phyloP scores from a whole-genome alignment of 257 asterid species.

The Solanum etuberosum region DNA sequence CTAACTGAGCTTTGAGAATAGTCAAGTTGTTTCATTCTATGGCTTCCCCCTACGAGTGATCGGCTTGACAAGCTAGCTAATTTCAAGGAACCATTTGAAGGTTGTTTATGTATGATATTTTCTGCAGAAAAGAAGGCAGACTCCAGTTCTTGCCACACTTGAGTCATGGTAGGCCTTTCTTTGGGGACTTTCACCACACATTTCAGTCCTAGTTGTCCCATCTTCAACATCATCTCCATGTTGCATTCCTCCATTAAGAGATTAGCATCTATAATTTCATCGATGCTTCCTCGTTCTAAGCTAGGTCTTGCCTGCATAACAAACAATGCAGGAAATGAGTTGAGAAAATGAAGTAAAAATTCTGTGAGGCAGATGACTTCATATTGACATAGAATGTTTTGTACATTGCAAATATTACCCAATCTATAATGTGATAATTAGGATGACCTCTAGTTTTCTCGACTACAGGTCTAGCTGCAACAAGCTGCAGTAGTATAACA shows the following conservation, averaged over 20 bases:
- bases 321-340: background rate
- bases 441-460: slow-evolving; percentile 20
- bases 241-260: slow-evolving; percentile 46
- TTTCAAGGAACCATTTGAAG: background rate
- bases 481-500: slow-evolving; percentile 62
- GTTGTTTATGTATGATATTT: background rate
- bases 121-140: slow-evolving; percentile 16
- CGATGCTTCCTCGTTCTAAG: slow-evolving; percentile 44
- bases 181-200: slow-evolving; percentile 55
- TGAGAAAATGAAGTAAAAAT: background rate
- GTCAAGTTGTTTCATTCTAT: background rate
- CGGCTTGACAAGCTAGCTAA: background rate
- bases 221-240: slow-evolving; percentile 49
- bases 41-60: background rate
- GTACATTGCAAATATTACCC: slow-evolving; percentile 25
- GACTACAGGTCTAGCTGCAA: slow-evolving; percentile 60
- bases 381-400: background rate
- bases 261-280: slow-evolving; percentile 47
- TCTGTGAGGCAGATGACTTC: background rate
- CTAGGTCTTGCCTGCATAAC: slow-evolving; percentile 53
- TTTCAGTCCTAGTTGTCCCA: slow-evolving; percentile 54
- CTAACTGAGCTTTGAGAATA: slow-evolving; percentile 36
- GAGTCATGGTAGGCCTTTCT: slow-evolving; percentile 65
- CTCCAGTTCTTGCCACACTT: slow-evolving; percentile 57
- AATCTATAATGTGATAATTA: slow-evolving; percentile 46